A percentile compares a stretch with the other conserved stretches of the same genome.
phyloP scores from a whole-genome alignment of 2,329 filamentous ascomycete genomes.

The Hyphodiscus sp. region DNA sequence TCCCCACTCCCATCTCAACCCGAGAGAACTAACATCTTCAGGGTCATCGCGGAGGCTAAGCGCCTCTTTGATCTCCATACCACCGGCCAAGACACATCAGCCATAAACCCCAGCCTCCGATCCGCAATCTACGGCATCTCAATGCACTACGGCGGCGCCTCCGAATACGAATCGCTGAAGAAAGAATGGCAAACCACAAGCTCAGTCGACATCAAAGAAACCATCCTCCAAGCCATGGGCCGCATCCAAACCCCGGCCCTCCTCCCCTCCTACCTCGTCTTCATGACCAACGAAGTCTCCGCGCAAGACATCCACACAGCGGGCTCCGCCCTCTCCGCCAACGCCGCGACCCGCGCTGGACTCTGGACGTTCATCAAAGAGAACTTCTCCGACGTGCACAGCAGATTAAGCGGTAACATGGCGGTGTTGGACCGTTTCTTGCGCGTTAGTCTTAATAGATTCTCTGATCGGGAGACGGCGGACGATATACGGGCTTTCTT shows the following conservation, averaged over 20 bases:
- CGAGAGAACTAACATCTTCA: slow-evolving; percentile 31
- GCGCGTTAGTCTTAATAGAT: slow-evolving; percentile 69
- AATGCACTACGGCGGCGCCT: slow-evolving; percentile 63
- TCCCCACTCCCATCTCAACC: not conserved
- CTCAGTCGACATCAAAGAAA: slow-evolving; percentile 86
- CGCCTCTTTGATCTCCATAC: slow-evolving; percentile 77
- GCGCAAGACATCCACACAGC: slow-evolving; percentile 84
- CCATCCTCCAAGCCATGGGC: slow-evolving; percentile 71
- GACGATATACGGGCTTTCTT: slow-evolving; percentile 83
- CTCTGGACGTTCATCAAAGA: slow-evolving; percentile 83
- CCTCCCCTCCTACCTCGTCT: slow-evolving; percentile 59
- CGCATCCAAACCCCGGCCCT: slow-evolving; percentile 59
- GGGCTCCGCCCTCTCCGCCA: slow-evolving; percentile 64
- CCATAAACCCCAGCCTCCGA: slow-evolving; percentile 77
- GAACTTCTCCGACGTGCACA: slow-evolving; percentile 70
- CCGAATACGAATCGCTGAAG: slow-evolving; percentile 70
- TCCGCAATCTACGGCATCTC: slow-evolving; percentile 73
- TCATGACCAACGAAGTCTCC: slow-evolving; percentile 80
- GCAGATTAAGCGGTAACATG: slow-evolving; percentile 71
- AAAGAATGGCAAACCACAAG: slow-evolving; percentile 78
- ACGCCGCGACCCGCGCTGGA: slow-evolving; percentile 63
- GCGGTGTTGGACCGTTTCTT: slow-evolving; percentile 88
- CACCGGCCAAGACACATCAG: slow-evolving; percentile 52
- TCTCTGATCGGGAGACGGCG: slow-evolving; percentile 62
- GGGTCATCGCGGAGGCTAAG: slow-evolving; percentile 65